phyloP scores from a whole-genome alignment of 495 filamentous ascomycete genomes.

The Chaetomium fimeti region DNA sequence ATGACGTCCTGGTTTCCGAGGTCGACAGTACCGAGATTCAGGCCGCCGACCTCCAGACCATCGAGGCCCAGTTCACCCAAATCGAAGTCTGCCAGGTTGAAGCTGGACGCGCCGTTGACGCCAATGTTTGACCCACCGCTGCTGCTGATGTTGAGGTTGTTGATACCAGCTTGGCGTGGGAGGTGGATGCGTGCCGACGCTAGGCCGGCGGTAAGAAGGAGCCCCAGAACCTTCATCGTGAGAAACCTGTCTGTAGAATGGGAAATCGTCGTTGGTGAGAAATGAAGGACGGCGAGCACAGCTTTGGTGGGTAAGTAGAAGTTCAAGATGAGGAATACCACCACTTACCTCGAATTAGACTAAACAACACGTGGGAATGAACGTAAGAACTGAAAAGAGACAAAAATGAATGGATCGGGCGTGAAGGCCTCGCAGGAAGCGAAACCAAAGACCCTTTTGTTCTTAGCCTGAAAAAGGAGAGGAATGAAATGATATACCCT shows the following conservation, averaged over 20 bases:
- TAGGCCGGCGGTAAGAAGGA: conserved; percentile 36
- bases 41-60: conserved; percentile 25
- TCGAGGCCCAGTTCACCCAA: conserved; percentile 22
- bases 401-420: not conserved
- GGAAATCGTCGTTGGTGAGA: not conserved
- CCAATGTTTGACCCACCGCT: not conserved
- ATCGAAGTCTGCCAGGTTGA: conserved; percentile 10
- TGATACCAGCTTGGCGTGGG: not conserved
- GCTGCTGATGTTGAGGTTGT: conserved; percentile 2
- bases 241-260: too few relatives aligned
- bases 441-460: not conserved
- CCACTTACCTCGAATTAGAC: not conserved
- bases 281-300: not conserved
- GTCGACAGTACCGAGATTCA: conserved; percentile 50
- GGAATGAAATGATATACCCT: not conserved
- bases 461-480: not conserved
- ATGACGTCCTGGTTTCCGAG: conserved; percentile 40
- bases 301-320: not conserved
- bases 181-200: conserved; percentile 31
- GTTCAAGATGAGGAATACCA: not conserved
- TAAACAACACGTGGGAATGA: not conserved
- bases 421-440: not conserved
- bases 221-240: conserved; percentile 31
- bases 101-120: conserved; percentile 1
- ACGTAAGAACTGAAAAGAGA: not conserved